Conservation (phyloP, 257 asterid species). For the Nicotiana paniculata region DNA sequence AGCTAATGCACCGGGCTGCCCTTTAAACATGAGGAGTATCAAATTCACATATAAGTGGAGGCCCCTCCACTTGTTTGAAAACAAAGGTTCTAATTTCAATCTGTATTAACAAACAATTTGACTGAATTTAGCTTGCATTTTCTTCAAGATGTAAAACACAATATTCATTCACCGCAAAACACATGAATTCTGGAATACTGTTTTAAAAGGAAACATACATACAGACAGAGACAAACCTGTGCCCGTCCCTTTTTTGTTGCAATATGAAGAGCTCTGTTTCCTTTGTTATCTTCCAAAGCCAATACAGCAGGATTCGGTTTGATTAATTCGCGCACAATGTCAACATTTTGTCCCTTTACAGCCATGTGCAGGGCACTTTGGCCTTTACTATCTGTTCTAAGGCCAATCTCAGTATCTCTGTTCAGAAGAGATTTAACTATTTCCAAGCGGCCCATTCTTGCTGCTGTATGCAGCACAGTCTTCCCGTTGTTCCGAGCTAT, state of each 20-base stretch:
- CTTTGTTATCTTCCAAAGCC: slow-evolving; percentile 72
- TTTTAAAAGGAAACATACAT: not conserved
- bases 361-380: slow-evolving; percentile 98
- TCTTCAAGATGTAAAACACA: not conserved
- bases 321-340: slow-evolving; percentile 71
- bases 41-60: not conserved
- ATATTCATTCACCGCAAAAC: not conserved
- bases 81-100: not conserved
- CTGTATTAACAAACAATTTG: not conserved
- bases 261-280: slow-evolving; percentile 79
- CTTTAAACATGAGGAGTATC: not conserved
- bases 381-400: slow-evolving; percentile 80
- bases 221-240: slow-evolving; percentile 50
- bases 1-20: no score
- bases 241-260: slow-evolving; percentile 78
- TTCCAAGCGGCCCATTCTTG: slow-evolving; percentile 94
- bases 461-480: slow-evolving; percentile 88
- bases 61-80: not conserved
- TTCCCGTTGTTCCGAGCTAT: slow-evolving; percentile 90
- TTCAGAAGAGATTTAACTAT: slow-evolving; percentile 66
- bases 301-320: slow-evolving; percentile 75
- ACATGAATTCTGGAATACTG: not conserved
- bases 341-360: slow-evolving; percentile 77
- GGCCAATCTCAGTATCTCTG: slow-evolving; percentile 66
- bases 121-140: not conserved